Evolutionary conservation across 169 alveolate genomes (phyloP).

Genomic region (Eimeria acervulina): DNA sequence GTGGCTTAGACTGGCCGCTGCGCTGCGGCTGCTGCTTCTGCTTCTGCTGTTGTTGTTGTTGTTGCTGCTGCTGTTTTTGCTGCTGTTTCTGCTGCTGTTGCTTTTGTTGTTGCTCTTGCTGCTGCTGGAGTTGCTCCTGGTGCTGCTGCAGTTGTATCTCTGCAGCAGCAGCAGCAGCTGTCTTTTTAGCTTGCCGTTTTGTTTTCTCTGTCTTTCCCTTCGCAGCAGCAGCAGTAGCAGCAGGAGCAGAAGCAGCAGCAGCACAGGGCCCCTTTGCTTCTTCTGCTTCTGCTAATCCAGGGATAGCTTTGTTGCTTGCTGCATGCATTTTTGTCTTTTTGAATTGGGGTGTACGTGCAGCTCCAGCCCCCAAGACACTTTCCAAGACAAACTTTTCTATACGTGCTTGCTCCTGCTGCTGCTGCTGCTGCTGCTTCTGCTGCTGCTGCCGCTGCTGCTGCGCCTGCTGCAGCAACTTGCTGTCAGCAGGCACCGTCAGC

Average conservation of each 20-base stretch:
- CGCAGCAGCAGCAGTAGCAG: conserved; percentile 1
- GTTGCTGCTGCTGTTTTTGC: too few species aligned
- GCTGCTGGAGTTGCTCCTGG: too few species aligned
- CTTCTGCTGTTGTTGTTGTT: too few species aligned
- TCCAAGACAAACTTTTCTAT: neutral
- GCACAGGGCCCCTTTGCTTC: neutral
- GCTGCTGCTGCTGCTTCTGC: too few species aligned
- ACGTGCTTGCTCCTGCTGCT: too few species aligned
- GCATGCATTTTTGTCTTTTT: neutral
- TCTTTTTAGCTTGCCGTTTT: neutral
- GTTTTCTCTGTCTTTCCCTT: neutral
- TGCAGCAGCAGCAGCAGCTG: conserved; percentile 2
- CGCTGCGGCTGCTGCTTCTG: too few species aligned
- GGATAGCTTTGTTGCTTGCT: neutral
- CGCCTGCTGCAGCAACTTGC: neutral
- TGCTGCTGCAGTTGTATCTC: too few species aligned
- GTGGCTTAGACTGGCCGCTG: too few species aligned
- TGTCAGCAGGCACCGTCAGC: conserved; percentile 20
- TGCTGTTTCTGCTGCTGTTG: too few species aligned
- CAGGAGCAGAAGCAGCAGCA: too few species aligned
- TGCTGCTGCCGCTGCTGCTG: too few species aligned
- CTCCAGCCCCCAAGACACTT: conserved; percentile 19
- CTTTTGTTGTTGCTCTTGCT: too few species aligned
- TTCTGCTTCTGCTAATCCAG: neutral
- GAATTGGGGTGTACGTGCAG: neutral